Base-by-base conservation (phyloP, 164 flowering plant genomes). In the Euptelea pleiosperma region DNA sequence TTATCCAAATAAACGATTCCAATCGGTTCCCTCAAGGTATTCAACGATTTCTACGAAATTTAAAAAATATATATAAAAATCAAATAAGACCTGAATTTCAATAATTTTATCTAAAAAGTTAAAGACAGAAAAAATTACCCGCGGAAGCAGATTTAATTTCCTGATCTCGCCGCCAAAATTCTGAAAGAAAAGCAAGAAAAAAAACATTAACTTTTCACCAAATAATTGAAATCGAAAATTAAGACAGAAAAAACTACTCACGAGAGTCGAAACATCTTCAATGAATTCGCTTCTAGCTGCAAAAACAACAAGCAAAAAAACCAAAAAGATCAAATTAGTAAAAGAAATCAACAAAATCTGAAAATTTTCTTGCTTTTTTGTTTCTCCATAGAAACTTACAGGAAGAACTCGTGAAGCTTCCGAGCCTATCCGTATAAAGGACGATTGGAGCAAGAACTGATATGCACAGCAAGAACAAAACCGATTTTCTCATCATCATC, bases 391-490 rank as follows among this genome's bases (percentile, higher is more conserved):
- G 26, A 45, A 47, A 51, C 49, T 70, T 67, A 85, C 94, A 55
- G 48, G 73, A 60, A 15, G 78, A 63, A 52, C 62, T 33, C 7
- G 64, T 65, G 71, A 78, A 80, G 58, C 63, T 64, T 28, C 72
- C 77, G 60, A 86, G 82, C 47, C 66, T 78, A 62, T 88, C 84
- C 19, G 91, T 83, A 68, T 79, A 93, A 16, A 93, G 85, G 43
- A 88, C 66, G 52, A 93, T 77, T 0, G 96, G 97, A 33, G 97
- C 80, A 35, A 90, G 55, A 31, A 93, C 91, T 0, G 97, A 83
- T 10, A 86, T 61, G 21, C 68, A 55, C 22, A 93, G 78, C 76
- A 93, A 66, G 51, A 73, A 55, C 69, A 86, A 1, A 50, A 88
- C 92, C 26, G 81, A 43, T 40, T 70, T 79, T 51, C 96, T 76